These are phyloP conservation scores for Hordeum vulgare DNA, from an alignment of 176 grass and related monocot species.

Conservation along the genomic window DNA sequence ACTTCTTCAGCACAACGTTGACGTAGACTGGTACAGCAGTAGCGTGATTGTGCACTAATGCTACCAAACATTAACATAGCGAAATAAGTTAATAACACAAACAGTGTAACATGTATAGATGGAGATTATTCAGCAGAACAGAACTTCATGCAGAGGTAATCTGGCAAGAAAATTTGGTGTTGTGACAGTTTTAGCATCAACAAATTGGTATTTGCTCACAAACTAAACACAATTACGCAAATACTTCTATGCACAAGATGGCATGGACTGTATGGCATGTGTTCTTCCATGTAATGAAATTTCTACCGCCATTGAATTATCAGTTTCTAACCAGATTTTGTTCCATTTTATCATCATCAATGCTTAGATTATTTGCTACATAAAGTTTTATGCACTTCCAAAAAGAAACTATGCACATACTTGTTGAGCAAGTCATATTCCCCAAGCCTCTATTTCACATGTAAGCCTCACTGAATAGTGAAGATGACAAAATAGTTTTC, in stretches of 20 bases:
- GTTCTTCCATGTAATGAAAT: not conserved
- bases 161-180: not conserved
- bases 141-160: slow-evolving; percentile 1
- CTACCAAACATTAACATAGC: not conserved
- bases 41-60: not conserved
- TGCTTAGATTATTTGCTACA: not conserved
- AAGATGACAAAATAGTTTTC: slow-evolving; percentile 8
- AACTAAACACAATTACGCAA: not conserved
- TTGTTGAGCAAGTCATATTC: not conserved
- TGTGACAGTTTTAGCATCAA: slow-evolving; percentile 10
- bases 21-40: not conserved
- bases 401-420: not conserved
- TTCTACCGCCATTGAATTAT: not conserved
- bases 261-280: not conserved
- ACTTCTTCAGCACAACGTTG: not conserved
- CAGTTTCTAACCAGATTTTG: slow-evolving; percentile 4
- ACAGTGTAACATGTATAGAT: slow-evolving; percentile 9
- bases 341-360: not conserved
- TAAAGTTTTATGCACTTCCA: not conserved
- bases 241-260: not conserved
- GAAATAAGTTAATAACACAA: not conserved
- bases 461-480: not conserved
- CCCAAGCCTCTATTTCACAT: slow-evolving; percentile 1
- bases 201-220: not conserved
- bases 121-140: slow-evolving; percentile 14